phyloP scores from a whole-genome alignment of 257 asterid species.

The Nicotiana paniculata region DNA sequence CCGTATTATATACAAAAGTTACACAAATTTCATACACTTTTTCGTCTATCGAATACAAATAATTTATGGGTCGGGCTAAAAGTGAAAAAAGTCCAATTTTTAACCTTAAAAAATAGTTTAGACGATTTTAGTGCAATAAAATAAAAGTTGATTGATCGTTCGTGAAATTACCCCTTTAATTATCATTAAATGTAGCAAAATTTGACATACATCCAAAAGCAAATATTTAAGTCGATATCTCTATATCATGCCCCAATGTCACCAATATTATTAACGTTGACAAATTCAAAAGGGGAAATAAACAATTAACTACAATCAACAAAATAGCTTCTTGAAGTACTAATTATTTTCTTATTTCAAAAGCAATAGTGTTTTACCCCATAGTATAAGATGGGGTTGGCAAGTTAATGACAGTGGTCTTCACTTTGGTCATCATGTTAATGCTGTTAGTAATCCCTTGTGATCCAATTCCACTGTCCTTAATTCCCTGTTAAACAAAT shows the following conservation, averaged over 20 bases:
- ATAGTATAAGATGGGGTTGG: constrained; percentile 83
- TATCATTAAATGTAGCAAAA: neutral
- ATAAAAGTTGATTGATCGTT: too few relatives aligned
- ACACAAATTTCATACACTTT: too few relatives aligned
- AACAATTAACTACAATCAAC: neutral
- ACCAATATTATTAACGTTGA: neutral
- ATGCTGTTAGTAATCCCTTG: constrained; percentile 96
- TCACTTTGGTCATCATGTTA: constrained; percentile 93
- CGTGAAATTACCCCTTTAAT: too few relatives aligned
- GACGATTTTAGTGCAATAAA: too few relatives aligned
- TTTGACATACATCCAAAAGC: neutral
- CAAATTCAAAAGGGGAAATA: constrained; percentile 1
- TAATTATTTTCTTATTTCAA: neutral
- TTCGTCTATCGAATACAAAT: too few relatives aligned
- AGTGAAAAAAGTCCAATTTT: too few relatives aligned
- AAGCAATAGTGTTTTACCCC: constrained; percentile 43
- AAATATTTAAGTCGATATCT: neutral
- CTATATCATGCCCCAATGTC: neutral
- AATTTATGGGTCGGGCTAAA: too few relatives aligned
- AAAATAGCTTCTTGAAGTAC: neutral
- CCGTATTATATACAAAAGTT: too few relatives aligned
- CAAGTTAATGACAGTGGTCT: constrained; percentile 96
- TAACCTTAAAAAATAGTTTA: too few relatives aligned
- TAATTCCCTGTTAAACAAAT: constrained; percentile 56
- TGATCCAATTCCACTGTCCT: constrained; percentile 96